A percentile compares a stretch with the other conserved stretches of the same genome.
phyloP scores from a whole-genome alignment of 257 asterid species.

The Solanum sejunctum region DNA sequence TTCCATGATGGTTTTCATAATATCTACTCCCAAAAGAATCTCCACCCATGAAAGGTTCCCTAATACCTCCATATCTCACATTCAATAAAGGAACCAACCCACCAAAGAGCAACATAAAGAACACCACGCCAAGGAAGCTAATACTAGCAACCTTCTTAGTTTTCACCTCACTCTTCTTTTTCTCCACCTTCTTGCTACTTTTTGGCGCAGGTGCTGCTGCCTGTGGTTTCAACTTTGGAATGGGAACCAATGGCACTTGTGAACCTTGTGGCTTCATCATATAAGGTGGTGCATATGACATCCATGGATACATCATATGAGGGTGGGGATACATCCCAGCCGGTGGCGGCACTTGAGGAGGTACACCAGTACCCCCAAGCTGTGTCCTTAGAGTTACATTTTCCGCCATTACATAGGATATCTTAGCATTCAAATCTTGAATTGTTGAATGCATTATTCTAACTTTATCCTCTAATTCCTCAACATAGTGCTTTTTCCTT shows the following conservation, averaged over 20 bases:
- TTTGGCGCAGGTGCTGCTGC: conserved; percentile 41
- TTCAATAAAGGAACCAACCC: conserved; percentile 80
- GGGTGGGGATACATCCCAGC: conserved; percentile 70
- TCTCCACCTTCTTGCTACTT: conserved; percentile 42
- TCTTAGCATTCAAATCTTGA: conserved; percentile 75
- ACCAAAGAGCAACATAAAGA: conserved; percentile 68
- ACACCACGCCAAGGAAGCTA: conserved; percentile 77
- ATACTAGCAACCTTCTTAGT: conserved; percentile 88
- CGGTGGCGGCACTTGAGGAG: conserved; percentile 40
- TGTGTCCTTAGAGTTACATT: conserved; percentile 73
- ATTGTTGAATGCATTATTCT: conserved; percentile 81
- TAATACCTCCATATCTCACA: conserved; percentile 56
- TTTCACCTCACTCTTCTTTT: conserved; percentile 65
- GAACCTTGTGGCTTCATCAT: conserved; percentile 92
- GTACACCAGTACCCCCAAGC: conserved; percentile 37
- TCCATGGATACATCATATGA: conserved; percentile 88
- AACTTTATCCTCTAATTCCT: conserved; percentile 91
- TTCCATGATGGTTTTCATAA: conserved; percentile 41
- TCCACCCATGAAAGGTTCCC: conserved; percentile 40
- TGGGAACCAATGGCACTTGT: conserved; percentile 88
- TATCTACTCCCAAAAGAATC: conserved; percentile 25
- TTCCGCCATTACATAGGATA: conserved; percentile 70
- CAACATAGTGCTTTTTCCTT: conserved; percentile 90
- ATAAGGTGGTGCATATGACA: conserved; percentile 73
- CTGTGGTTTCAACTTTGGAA: conserved; percentile 79